phyloP scores from a whole-genome alignment of 805 yeast genomes.

The Crinitomyces ghanaensis region DNA sequence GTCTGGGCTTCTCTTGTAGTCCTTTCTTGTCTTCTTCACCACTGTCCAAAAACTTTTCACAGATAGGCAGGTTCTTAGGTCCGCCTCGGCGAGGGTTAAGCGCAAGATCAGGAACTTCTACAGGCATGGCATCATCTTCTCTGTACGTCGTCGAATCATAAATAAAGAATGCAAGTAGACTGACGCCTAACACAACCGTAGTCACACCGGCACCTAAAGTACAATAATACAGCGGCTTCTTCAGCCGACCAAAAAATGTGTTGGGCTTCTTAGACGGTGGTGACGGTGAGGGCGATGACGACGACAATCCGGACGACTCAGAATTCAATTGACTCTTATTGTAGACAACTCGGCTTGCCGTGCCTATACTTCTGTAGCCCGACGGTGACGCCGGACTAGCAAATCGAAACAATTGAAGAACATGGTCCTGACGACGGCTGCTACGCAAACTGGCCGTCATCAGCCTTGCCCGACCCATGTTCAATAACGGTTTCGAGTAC shows the following conservation, averaged over 20 bases:
- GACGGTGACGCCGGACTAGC: too few relatives aligned
- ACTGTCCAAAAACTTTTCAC: constrained; percentile 45
- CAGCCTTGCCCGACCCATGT: too few relatives aligned
- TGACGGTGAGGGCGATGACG: background rate
- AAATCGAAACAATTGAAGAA: too few relatives aligned
- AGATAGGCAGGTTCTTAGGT: constrained; percentile 58
- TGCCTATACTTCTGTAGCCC: too few relatives aligned
- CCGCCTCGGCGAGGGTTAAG: constrained; percentile 50
- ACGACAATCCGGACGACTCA: background rate
- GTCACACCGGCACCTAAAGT: constrained; percentile 13
- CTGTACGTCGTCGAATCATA: constrained; percentile 58
- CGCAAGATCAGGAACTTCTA: constrained; percentile 42
- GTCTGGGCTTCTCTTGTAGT: constrained; percentile 34
- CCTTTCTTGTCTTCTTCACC: constrained; percentile 32
- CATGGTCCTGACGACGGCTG: too few relatives aligned
- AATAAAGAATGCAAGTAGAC: constrained; percentile 40
- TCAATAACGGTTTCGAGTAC: too few relatives aligned
- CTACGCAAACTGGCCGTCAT: too few relatives aligned
- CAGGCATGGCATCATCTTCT: constrained; percentile 19
- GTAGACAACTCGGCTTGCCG: too few relatives aligned
- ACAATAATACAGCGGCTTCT: constrained; percentile 8
- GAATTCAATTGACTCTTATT: background rate
- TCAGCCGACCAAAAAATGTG: constrained; percentile 1
- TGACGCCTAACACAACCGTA: constrained; percentile 9
- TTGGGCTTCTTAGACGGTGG: too few relatives aligned